These are phyloP conservation scores for Plasmodium billcollinsi DNA, from an alignment of 169 alveolate species.

Conservation along the genomic window DNA sequence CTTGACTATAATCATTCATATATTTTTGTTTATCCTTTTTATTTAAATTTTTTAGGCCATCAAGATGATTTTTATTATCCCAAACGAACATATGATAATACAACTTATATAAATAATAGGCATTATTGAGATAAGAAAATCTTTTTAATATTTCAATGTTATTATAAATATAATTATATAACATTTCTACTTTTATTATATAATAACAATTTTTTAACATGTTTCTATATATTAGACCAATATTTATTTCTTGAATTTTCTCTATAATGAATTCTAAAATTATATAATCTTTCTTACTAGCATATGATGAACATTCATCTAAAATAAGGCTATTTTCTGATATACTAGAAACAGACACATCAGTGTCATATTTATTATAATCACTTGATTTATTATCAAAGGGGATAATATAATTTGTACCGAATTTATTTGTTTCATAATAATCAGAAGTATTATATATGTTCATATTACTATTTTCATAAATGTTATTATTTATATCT, in stretches of 20 bases:
- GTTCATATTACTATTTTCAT: not conserved
- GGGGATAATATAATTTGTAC: too few species aligned
- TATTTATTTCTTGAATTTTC: conserved; percentile 36
- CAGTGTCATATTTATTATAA: conserved; percentile 7
- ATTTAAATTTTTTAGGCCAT: not conserved
- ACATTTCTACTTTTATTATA: conserved; percentile 64
- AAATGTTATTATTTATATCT: not conserved
- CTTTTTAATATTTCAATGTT: conserved; percentile 31
- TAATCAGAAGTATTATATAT: not conserved
- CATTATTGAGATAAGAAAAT: conserved; percentile 49
- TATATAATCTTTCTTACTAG: conserved; percentile 23
- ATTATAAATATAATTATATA: conserved; percentile 66
- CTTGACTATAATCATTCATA: too few species aligned
- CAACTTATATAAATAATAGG: conserved; percentile 55
- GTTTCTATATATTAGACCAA: conserved; percentile 37
- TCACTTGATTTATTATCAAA: conserved; percentile 18
- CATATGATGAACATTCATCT: conserved; percentile 30
- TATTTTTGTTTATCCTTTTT: not conserved
- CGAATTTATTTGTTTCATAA: too few species aligned
- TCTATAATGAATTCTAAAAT: conserved; percentile 66
- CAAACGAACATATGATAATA: conserved; percentile 65
- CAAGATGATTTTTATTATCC: conserved; percentile 6
- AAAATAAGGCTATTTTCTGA: conserved; percentile 45
- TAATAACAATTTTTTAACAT: conserved; percentile 65
- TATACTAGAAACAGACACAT: not conserved